Evolutionary conservation across 768 basidiomycete species (phyloP), one percentile per base, ranked within the genome.

Genomic region (Leccinellum rugosiceps): DNA sequence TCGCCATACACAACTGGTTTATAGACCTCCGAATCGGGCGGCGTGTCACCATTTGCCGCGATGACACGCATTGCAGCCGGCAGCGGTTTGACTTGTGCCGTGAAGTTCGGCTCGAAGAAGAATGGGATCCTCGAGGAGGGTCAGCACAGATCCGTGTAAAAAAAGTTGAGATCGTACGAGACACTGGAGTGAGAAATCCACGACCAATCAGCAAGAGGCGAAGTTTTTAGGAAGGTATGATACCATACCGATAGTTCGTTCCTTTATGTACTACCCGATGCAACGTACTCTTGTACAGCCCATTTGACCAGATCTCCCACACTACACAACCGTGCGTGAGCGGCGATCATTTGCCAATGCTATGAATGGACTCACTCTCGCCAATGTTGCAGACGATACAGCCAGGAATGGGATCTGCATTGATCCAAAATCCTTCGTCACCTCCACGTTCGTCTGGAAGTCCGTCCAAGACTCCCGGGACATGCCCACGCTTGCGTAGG

Each of bases 251-350:
- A 69, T 94, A 94, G 66, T 87, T 91, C 13, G 80, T 76, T 8
- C 85, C 83, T 58, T 77, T 74, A 64, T 97, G 93, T 3, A 96
- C 77, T 6, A 97, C 94, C 3, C 92, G 82, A 72, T 96, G 94
- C n/a, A 95, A 76, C 0, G 94, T 95, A 38, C 92, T 89, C 55
- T 79, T 83, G 76, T 96, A 97, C 50, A 95, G 70, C 0, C 94
- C 94, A 60, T 87, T 85, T 6, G 89, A 87, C 93, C 93, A 96
- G 47, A 87, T 80, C 78, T 94, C 90, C 90, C 92, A 94, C 92
- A 94, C 88, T 90, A 60, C 43, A 45, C 11, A 15, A 45, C n/a
- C 13, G 7, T 38, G 19, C 6, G 55, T 62, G 17, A 66, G 48
- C 32, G 10, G 46, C 28, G 11, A 21, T 31, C 48, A 26, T 19